These are phyloP conservation scores for Breviolum minutum DNA, from an alignment of 73 alveolate species.

Conservation along the genomic window DNA sequence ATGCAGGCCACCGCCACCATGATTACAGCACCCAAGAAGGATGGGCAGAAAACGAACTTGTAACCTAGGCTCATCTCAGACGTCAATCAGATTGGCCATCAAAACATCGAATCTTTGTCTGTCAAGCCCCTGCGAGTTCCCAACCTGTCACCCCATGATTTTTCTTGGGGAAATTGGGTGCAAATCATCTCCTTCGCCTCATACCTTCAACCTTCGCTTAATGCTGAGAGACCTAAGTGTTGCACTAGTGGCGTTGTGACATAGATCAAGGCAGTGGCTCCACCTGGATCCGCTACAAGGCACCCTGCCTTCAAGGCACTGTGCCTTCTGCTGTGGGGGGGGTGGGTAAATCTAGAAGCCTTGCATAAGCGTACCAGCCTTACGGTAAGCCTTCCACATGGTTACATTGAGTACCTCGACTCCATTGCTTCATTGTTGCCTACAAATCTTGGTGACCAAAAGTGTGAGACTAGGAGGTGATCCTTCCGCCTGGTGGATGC, in stretches of 20 bases:
- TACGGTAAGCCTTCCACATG: no score
- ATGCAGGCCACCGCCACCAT: constrained; percentile 69
- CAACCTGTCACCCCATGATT: background rate
- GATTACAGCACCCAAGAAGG: constrained; percentile 60
- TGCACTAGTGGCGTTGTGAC: constrained; percentile 27
- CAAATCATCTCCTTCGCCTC: no score
- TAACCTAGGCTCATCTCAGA: background rate
- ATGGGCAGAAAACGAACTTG: constrained; percentile 39
- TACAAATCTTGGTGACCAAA: no score
- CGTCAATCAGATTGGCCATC: background rate
- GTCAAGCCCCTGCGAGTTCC: no score
- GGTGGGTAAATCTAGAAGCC: no score
- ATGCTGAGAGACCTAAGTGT: background rate
- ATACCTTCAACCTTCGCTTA: no score
- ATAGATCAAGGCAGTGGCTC: constrained; percentile 59
- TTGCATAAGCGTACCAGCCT: no score
- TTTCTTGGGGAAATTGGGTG: no score
- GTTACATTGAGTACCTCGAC: no score
- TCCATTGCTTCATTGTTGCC: no score
- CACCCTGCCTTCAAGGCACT: background rate
- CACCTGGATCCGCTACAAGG: background rate
- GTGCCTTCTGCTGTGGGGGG: background rate
- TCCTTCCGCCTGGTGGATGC: constrained; percentile 33
- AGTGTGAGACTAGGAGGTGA: no score
- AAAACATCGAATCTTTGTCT: background rate